Base-by-base conservation (phyloP, 75 land plant genomes). In the Pinus albicaulis region DNA sequence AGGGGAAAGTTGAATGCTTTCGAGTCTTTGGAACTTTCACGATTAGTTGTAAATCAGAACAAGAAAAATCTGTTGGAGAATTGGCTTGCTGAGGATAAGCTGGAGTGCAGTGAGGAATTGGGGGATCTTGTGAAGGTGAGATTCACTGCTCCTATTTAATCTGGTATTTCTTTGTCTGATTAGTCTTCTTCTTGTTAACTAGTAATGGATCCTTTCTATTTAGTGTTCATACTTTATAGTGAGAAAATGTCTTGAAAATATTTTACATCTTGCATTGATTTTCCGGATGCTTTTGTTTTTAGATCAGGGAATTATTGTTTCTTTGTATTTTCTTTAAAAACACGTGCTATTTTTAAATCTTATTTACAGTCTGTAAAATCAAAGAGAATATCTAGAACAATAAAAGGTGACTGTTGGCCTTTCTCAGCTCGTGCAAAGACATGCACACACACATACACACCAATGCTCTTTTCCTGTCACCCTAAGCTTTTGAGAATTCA, bases 51-150 rank as follows among this genome's bases (percentile, higher is more conserved):
- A 0, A 97, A 92, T 72, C 99, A 97, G 85, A 94, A 94, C 77
- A 97, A 97, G 61, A 97, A 97, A 77, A 97, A 97, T 79, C 85
- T 97, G 71, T 78, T 97, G 74, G 99, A 97, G 78, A 97, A 97
- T 74, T 94, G 99, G 99, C 81, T 97, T 76, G 99, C 98, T 14
- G 99, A 97, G 77, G 99, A 97, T 78, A 97, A 97, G 79, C 82
- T 97, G 61, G 99, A 97, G 77, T 97, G 99, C 78, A 97, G 98
- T 77, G 99, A 96, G 83, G 99, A 97, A 59, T 92, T 97, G 80
- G 99, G 99, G 55, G 98, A 97, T 70, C 98, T 97, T 89, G 99
- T 97, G 31, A 94, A 97, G 95, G 98, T 93, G 69, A 65, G 78
- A 11, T 38, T 38, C 41, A 36, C n/a, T 41, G 53, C 22, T 68